Base-by-base conservation (phyloP, 306 rosid species). In the Trifolium pratense region DNA sequence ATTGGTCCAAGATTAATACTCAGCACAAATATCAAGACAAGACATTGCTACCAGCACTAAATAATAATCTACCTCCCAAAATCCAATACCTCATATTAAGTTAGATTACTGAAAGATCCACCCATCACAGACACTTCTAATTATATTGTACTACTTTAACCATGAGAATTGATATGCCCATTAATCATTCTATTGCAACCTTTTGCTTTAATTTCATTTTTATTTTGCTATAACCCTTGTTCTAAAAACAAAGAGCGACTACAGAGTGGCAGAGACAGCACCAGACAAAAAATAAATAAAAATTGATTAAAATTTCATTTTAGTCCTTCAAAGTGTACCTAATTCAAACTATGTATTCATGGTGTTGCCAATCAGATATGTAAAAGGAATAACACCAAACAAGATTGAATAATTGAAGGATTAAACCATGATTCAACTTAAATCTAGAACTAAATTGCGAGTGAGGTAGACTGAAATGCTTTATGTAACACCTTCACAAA, bases 351-450 rank as follows among this genome's bases (percentile, higher is more conserved):
- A 29, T 29, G 17, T 31, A 45, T n/a, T 49, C 43, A 29, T 9
- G 20, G 9, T 9, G 36, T 46, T 21, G 34, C 53, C 55, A 66
- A 66, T 42, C 53, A 66, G 71, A 43, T 46, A 31, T 31, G 29
- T 25, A 23, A 62, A 73, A 45, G 37, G 43, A 46, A 42, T 45
- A 18, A 31, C 32, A 60, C 4, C 10, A 31, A 62, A 61, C 16
- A 45, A 66, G 14, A 25, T 66, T 45, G 71, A 62, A 62, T 61
- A 46, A 25, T n/a, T 43, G 17, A 26, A 59, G 45, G 5, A 62
- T 21, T 73, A 53, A 48, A 48, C 37, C 51, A 32, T 9, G 56
- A 48, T 32, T 61, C 12, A 48, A 34, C 59, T 13, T 46, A 31
- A 43, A 73, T 4, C 52, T 20, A 51, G 51, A 9, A 32, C 49